Evolutionary conservation across 2,329 filamentous ascomycete species (phyloP), one percentile per base, ranked within the genome.

Genomic region (Pseudogymnoascus sp.): DNA sequence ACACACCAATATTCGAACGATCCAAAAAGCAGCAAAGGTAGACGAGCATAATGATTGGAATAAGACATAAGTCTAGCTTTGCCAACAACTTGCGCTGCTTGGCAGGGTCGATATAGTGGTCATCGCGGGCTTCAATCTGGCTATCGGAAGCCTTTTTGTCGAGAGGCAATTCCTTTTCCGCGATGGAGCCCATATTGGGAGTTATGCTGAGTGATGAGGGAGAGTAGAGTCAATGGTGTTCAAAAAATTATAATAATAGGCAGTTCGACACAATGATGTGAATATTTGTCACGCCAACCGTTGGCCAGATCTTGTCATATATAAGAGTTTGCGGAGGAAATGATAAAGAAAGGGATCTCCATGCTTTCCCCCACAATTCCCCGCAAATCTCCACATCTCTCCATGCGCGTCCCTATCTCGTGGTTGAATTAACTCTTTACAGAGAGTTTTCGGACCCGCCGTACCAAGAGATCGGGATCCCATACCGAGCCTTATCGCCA

Each of bases 21-120:
- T 84, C 82, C 47, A 83, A 72, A 64, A 81, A 81, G 63, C 78
- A 81, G 4, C 76, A 74, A 24, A 84, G 66, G 64, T 83, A 84
- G 5, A 82, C 75, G 39, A 81, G 69, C 75, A 81, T 81, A 63
- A 84, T 78, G 64, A 63, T 44, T 13, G 60, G 60, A 21, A 77
- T 75, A 59, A 80, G 75, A 9, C 73, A 73, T 2, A 75, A 36
- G 60, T 81, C 79, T 17, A 81, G 68, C 62, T 80, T 81, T 37
- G 71, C 67, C 31, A 81, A 73, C 4, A 81, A 70, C 60, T 72
- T 75, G 60, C 67, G 71, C 66, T 81, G 79, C 61, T 76, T 76
- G 24, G 68, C 70, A 1, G 74, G 72, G 62, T 81, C 78, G 17
- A 81, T 63, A 36, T 63, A 63, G 21, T 62, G 39, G 40, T 62